phyloP scores from a whole-genome alignment of 164 flowering plant species.

The Sextonia rubra region DNA sequence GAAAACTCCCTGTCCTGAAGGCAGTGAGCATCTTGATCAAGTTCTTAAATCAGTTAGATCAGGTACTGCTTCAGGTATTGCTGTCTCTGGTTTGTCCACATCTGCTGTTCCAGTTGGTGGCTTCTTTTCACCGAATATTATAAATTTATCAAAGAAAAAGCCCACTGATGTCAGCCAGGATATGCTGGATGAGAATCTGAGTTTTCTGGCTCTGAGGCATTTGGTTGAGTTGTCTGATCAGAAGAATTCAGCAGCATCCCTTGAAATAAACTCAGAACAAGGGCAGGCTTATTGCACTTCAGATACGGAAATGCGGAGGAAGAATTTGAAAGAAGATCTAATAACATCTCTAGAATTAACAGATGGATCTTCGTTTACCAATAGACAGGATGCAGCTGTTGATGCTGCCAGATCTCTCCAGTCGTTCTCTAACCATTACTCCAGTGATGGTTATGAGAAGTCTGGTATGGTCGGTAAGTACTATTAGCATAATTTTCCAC shows the following conservation, averaged over 20 bases:
- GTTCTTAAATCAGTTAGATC: conserved; percentile 11
- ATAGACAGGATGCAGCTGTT: conserved; percentile 19
- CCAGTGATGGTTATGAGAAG: conserved; percentile 18
- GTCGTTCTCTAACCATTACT: conserved; percentile 15
- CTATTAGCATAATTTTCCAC: background rate
- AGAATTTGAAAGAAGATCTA: conserved; percentile 10
- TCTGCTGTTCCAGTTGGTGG: conserved; percentile 23
- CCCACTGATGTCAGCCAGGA: conserved; percentile 17
- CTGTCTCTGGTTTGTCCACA: conserved; percentile 18
- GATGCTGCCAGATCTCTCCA: conserved; percentile 13
- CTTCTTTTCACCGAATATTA: conserved; percentile 22
- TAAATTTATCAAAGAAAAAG: conserved; percentile 17
- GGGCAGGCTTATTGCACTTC: conserved; percentile 16
- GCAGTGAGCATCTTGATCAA: conserved; percentile 18
- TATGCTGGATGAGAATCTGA: conserved; percentile 35
- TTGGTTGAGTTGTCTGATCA: conserved; percentile 33
- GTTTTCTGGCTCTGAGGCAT: conserved; percentile 35
- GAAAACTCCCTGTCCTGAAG: conserved; percentile 19
- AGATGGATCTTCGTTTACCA: conserved; percentile 12
- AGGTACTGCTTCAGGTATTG: conserved; percentile 9
- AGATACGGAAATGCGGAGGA: conserved; percentile 17
- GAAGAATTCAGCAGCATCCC: conserved; percentile 20
- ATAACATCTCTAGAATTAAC: conserved; percentile 14
- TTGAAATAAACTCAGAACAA: conserved; percentile 18
- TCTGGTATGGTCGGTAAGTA: conserved; percentile 23